Percentiles rank a stretch among this genome's conserved stretches.
These are phyloP conservation scores for Zymoseptoria ardabiliae DNA, from an alignment of 2,329 filamentous ascomycete species.

Conservation along the genomic window DNA sequence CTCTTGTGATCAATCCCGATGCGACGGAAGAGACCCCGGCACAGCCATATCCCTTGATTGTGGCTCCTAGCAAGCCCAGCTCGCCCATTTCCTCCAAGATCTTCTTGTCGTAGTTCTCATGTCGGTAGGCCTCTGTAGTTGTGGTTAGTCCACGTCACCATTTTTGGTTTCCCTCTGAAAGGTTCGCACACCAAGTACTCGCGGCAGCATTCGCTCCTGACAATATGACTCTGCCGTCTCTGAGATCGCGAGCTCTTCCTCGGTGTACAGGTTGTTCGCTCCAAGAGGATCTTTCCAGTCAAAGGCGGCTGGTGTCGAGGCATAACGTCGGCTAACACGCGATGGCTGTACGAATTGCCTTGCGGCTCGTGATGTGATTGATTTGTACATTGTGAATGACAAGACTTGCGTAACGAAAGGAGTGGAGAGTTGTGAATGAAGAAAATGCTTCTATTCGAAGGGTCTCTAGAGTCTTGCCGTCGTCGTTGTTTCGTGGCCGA, in stretches of 20 bases:
- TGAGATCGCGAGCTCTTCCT: constrained; percentile 82
- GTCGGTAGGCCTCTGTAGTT: constrained; percentile 66
- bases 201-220: constrained; percentile 77
- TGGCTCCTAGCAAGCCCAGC: constrained; percentile 78
- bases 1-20: constrained; percentile 80
- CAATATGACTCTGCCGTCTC: constrained; percentile 92
- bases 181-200: constrained; percentile 63
- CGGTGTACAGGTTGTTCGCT: constrained; percentile 67
- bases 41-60: constrained; percentile 80
- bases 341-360: constrained; percentile 26
- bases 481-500: background rate
- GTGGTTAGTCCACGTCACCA: constrained; percentile 4
- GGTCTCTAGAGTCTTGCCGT: background rate
- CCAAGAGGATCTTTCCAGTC: constrained; percentile 88
- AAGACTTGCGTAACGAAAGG: background rate
- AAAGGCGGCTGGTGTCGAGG: constrained; percentile 49
- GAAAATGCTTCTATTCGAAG: background rate
- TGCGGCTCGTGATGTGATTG: constrained; percentile 35
- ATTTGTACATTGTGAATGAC: constrained; percentile 36
- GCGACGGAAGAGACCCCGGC: constrained; percentile 83
- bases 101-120: constrained; percentile 77
- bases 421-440: background rate
- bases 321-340: constrained; percentile 32
- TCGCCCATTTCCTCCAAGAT: constrained; percentile 91
- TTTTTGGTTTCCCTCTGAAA: background rate